These are phyloP conservation scores for Penicillium sclerotiorum DNA, from an alignment of 2,329 filamentous ascomycete genomes.

Conservation along the genomic window DNA sequence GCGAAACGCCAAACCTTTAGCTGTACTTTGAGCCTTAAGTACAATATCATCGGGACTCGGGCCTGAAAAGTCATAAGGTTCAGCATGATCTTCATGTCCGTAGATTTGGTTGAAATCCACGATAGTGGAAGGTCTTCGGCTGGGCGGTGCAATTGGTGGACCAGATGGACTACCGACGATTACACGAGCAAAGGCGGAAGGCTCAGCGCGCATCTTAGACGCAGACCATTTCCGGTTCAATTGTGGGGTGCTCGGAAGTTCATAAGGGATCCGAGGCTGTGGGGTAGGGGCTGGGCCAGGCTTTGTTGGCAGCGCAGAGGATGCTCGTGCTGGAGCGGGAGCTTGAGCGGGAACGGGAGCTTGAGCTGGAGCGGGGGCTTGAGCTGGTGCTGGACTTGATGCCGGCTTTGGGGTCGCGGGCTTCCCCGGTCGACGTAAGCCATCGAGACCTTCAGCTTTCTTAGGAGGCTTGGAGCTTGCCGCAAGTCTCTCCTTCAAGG, in stretches of 20 bases:
- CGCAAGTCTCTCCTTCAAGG: conserved; percentile 44
- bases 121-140: conserved; percentile 34
- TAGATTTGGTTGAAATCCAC: conserved; percentile 42
- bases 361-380: conserved; percentile 25
- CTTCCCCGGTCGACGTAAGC: conserved; percentile 25
- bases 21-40: conserved; percentile 71
- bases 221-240: conserved; percentile 17
- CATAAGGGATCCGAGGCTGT: no score
- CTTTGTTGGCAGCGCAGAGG: neutral
- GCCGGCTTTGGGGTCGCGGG: conserved; percentile 11
- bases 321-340: conserved; percentile 4
- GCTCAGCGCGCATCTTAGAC: conserved; percentile 45
- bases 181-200: conserved; percentile 55
- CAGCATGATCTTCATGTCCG: conserved; percentile 45
- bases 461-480: conserved; percentile 32
- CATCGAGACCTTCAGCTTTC: conserved; percentile 25
- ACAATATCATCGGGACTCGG: conserved; percentile 93
- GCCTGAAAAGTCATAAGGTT: conserved; percentile 67
- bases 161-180: conserved; percentile 38
- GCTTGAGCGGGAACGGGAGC: conserved; percentile 9
- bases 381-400: conserved; percentile 15
- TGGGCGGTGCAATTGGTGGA: conserved; percentile 33
- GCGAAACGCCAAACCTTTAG: conserved; percentile 71
- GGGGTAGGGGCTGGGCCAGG: no score
- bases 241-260: conserved; percentile 4